Evolutionary conservation across 2,329 filamentous ascomycete genomes (phyloP).

Genomic region (Aspergillus sp.): DNA sequence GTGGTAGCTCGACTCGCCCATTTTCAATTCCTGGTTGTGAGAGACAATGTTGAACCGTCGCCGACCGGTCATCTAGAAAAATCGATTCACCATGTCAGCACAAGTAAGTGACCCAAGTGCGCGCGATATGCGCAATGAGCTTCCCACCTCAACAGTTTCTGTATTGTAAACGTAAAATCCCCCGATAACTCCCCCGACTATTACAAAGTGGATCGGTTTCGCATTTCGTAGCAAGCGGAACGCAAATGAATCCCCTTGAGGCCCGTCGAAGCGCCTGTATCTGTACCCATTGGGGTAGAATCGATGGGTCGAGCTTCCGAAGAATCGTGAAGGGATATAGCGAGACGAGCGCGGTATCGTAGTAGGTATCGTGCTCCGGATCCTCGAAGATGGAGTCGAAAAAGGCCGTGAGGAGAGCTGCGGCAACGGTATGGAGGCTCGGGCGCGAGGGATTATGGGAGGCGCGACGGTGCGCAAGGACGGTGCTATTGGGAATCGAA

Average conservation of each 20-base stretch:
- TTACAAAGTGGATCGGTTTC: constrained; percentile 30
- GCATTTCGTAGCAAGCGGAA: constrained; percentile 19
- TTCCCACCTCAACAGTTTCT: constrained; percentile 53
- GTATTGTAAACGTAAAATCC: constrained; percentile 57
- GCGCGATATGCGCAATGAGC: neutral
- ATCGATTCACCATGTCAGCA: neutral
- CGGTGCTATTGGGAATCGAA: constrained; percentile 14
- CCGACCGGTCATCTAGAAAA: constrained; percentile 51
- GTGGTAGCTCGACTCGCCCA: constrained; percentile 46
- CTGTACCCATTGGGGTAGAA: constrained; percentile 10
- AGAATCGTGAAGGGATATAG: constrained; percentile 4
- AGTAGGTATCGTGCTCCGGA: neutral
- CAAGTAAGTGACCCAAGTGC: neutral
- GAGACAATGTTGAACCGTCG: constrained; percentile 60
- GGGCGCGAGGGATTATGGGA: neutral
- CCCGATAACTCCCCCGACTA: constrained; percentile 43
- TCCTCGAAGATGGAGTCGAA: neutral
- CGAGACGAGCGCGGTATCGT: neutral
- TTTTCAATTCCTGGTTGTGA: constrained; percentile 43
- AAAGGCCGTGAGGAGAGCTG: neutral
- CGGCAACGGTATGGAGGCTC: neutral
- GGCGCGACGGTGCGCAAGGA: constrained; percentile 2
- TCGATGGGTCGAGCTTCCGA: constrained; percentile 14
- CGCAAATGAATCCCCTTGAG: constrained; percentile 13
- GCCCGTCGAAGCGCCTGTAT: constrained; percentile 21